phyloP scores from a whole-genome alignment of 257 asterid species.

The Capsicum pubescens region DNA sequence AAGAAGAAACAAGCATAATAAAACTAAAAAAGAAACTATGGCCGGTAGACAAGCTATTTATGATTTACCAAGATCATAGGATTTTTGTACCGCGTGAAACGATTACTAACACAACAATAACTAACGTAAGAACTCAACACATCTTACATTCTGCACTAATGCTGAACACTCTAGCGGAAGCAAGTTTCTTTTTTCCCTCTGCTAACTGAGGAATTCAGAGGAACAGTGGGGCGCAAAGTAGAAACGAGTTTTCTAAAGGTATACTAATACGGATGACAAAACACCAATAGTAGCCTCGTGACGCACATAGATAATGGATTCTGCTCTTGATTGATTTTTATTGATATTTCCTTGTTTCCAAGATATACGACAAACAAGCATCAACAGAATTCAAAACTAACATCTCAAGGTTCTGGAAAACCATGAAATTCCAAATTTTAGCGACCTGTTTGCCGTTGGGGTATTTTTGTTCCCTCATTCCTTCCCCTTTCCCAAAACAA shows the following conservation, averaged over 20 bases:
- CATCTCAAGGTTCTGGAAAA: neutral
- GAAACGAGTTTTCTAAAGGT: neutral
- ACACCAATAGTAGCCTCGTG: neutral
- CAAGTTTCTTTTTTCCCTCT: neutral
- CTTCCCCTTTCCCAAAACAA: neutral
- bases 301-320: neutral
- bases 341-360: neutral
- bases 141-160: neutral
- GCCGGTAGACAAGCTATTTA: neutral
- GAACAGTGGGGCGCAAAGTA: neutral
- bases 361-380: neutral
- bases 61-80: neutral
- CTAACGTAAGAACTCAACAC: neutral
- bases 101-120: neutral
- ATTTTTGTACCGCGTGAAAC: neutral
- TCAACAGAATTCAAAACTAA: neutral
- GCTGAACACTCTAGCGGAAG: neutral
- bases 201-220: neutral
- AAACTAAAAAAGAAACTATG: neutral
- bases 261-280: neutral
- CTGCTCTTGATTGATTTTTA: neutral
- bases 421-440: neutral
- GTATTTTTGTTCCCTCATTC: neutral
- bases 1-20: neutral
- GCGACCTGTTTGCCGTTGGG: neutral